Conservation (phyloP, 139 green algal species). For the Ettlia oleoabundans region DNA sequence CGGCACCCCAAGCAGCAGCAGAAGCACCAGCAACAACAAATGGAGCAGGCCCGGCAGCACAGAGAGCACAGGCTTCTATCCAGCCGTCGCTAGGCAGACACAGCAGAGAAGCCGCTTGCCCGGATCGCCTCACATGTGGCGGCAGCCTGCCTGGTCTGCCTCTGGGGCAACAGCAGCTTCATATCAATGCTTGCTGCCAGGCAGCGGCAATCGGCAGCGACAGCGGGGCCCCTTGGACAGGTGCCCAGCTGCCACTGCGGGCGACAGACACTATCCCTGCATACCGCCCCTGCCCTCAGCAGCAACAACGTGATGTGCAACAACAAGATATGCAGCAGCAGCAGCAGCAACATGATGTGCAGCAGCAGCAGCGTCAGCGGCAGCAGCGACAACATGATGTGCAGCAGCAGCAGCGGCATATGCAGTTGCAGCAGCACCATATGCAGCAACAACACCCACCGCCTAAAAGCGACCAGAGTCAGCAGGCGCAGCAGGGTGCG, state of each 20-base stretch:
- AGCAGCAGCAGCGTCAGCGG: background rate
- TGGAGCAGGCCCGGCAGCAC: no score
- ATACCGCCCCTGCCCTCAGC: conserved; percentile 10
- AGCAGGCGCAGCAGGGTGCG: background rate
- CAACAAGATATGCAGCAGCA: background rate
- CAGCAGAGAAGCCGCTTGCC: no score
- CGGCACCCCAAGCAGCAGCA: background rate
- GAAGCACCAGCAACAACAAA: background rate
- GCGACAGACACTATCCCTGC: background rate
- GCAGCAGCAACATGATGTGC: background rate
- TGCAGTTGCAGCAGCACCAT: background rate
- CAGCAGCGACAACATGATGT: background rate
- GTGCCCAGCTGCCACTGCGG: background rate
- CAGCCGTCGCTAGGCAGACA: no score
- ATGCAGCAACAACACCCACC: no score
- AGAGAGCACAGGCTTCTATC: no score
- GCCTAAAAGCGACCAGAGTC: no score
- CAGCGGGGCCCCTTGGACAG: background rate
- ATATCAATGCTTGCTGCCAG: no score
- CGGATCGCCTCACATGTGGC: no score
- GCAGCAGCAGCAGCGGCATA: background rate
- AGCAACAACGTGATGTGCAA: conserved; percentile 30
- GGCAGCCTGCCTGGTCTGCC: no score
- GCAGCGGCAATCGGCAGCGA: background rate
- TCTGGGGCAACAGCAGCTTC: no score